A percentile compares a stretch with the other conserved stretches of the same genome.
phyloP scores from a whole-genome alignment of 2,329 filamentous ascomycete genomes.

The Pseudocercospora macadamiae region DNA sequence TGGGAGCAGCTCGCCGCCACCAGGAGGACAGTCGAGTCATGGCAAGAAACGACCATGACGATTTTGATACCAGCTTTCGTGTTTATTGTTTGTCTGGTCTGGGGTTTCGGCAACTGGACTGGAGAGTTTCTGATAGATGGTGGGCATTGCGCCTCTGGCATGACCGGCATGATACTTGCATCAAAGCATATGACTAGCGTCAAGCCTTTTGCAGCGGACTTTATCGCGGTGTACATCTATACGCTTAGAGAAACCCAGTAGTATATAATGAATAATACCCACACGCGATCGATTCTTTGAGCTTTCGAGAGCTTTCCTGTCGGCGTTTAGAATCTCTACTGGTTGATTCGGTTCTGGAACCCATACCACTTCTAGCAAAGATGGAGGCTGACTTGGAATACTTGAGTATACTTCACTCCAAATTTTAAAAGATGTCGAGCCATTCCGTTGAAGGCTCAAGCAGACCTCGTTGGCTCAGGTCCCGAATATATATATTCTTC shows the following conservation, averaged over 20 bases:
- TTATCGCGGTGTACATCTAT: slow-evolving; percentile 5
- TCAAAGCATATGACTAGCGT: slow-evolving; percentile 4
- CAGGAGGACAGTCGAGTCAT: slow-evolving; percentile 11
- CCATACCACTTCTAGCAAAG: too few species aligned
- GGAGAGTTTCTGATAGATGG: slow-evolving; percentile 4
- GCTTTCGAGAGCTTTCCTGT: background rate
- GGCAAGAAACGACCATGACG: slow-evolving; percentile 30
- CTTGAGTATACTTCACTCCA: too few species aligned
- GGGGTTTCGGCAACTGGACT: background rate
- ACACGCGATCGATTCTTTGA: background rate
- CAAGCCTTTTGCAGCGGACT: slow-evolving; percentile 12
- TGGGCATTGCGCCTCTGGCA: background rate
- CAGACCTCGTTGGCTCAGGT: too few species aligned
- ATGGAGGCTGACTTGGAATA: too few species aligned
- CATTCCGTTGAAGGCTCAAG: too few species aligned
- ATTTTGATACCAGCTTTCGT: slow-evolving; percentile 6
- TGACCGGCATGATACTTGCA: slow-evolving; percentile 4
- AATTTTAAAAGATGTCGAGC: too few species aligned
- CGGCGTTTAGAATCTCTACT: too few species aligned
- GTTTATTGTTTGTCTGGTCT: slow-evolving; percentile 7
- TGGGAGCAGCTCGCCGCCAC: slow-evolving; percentile 9
- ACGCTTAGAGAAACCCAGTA: slow-evolving; percentile 12
- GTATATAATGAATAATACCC: slow-evolving; percentile 21
- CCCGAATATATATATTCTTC: too few species aligned
- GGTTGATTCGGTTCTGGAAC: too few species aligned